Conservation (phyloP, 2,329 filamentous ascomycete genomes). For the Trichoderma sp. region DNA sequence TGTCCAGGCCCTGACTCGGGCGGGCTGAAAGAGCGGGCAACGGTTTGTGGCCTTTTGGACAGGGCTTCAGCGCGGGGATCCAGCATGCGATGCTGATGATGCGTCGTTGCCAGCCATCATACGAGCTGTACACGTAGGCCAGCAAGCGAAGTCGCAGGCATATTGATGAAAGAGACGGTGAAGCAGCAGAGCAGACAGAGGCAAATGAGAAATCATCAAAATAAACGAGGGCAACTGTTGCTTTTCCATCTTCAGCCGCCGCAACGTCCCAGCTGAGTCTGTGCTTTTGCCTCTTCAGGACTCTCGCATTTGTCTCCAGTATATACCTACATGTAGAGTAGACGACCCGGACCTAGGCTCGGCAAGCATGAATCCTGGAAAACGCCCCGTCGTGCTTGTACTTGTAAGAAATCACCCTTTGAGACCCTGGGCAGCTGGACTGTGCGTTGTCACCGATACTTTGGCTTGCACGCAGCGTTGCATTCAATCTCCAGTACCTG, state of each 20-base stretch:
- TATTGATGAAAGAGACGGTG: neutral
- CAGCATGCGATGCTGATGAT: neutral
- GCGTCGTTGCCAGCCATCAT: neutral
- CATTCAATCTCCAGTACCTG: neutral
- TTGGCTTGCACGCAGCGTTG: neutral
- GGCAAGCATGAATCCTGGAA: neutral
- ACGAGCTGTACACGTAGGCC: neutral
- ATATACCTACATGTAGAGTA: too few relatives aligned
- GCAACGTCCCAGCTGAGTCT: neutral
- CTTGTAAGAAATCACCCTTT: neutral
- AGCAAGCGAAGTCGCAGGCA: neutral
- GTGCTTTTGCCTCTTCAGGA: neutral
- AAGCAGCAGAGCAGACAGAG: neutral
- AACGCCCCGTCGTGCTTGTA: neutral
- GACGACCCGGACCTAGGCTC: neutral
- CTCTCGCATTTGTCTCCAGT: neutral
- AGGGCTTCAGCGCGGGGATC: neutral
- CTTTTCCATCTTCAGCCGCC: neutral
- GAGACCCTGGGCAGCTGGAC: neutral
- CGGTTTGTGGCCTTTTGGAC: neutral
- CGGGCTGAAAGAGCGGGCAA: neutral
- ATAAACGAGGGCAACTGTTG: neutral
- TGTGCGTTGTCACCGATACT: neutral
- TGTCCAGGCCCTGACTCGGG: neutral
- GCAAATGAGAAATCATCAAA: accelerated